Base-by-base conservation (phyloP, 225 moss, liverwort and hornwort species). In the Polytrichum formosum region DNA sequence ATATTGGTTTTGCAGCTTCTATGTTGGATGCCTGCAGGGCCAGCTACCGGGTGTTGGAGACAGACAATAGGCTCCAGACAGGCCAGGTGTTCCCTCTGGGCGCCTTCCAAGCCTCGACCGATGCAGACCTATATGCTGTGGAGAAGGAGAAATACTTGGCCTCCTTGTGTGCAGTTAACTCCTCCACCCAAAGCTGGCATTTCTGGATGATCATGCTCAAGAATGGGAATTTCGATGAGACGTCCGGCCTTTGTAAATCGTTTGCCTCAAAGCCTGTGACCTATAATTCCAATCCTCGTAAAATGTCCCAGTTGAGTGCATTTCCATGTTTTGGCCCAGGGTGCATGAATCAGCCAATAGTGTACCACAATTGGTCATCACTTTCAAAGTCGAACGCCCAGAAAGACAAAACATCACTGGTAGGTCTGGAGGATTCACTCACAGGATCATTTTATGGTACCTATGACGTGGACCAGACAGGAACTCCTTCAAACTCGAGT, bases 121-220 rank as follows among this genome's bases (percentile, higher is more conserved):
- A 91, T 72, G 78, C 95, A 2, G 86, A 95, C 72, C 9, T 86
- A 31, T 93, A 88, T 63, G 91, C 83, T 1, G 82, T 95, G 1
- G 95, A 91, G 70, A 95, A 95, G 76, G 95, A 88, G 80, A 88
- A 88, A 69, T 95, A 91, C 59, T 78, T 95, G 8, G 95, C 80
- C 6, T 78, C 79, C 9, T 77, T 91, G 2, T 95, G 95, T 74
- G 71, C 76, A 53, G 77, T 58, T 13, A 69, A 69, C 0, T 56
- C 27, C 21, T 6, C 68, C 4, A 10, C 28, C 16, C 4, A 54
- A 26, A 82, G 92, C 13, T 95, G 95, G 95, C 80, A 87, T 67
- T 95, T 91, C 62, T 95, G 95, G 95, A 95, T 91, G 95, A 79
- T 95, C 72, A 95, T 95, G 95, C 83, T 95, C 56, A 95, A 95